Evolutionary conservation across 441 rosid species (phyloP).

Genomic region (Eutrema salsugineum): DNA sequence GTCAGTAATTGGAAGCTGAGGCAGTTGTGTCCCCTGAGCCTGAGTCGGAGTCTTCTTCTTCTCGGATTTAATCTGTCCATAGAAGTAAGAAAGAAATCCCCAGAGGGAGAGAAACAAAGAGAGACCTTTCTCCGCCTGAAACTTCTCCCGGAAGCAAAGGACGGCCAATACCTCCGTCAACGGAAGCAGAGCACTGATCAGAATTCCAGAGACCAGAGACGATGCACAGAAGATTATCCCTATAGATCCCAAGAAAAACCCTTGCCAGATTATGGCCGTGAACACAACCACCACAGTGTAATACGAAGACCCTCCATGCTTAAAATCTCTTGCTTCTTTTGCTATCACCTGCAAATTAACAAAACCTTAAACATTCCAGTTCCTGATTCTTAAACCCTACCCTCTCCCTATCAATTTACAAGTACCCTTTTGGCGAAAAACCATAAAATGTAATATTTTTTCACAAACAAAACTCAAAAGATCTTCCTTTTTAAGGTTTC

Average conservation of each 20-base stretch:
- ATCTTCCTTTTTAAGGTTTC: background rate
- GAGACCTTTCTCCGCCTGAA: slow-evolving; percentile 26
- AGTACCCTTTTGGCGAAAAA: background rate
- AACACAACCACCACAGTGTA: slow-evolving; percentile 14
- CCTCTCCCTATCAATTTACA: background rate
- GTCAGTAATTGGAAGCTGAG: slow-evolving; percentile 21
- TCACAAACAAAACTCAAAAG: background rate
- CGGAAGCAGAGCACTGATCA: slow-evolving; percentile 21
- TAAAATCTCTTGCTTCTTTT: slow-evolving; percentile 15
- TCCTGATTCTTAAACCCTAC: background rate
- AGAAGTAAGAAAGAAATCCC: slow-evolving; percentile 28
- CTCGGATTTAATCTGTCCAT: slow-evolving; percentile 1
- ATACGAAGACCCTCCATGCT: slow-evolving; percentile 14
- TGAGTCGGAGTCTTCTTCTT: background rate
- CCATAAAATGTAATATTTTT: background rate
- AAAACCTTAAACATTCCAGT: background rate
- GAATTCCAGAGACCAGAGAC: slow-evolving; percentile 25
- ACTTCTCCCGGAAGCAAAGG: slow-evolving; percentile 22
- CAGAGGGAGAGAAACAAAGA: slow-evolving; percentile 21
- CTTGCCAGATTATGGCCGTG: slow-evolving; percentile 18
- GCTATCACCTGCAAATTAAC: background rate
- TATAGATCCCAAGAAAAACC: slow-evolving; percentile 19
- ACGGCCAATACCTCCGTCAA: slow-evolving; percentile 18
- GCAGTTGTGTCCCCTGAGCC: background rate
- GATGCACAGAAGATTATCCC: slow-evolving; percentile 25